Evolutionary conservation across 2,329 filamentous ascomycete species (phyloP).

Genomic region (Tolypocladium ovalisporum): DNA sequence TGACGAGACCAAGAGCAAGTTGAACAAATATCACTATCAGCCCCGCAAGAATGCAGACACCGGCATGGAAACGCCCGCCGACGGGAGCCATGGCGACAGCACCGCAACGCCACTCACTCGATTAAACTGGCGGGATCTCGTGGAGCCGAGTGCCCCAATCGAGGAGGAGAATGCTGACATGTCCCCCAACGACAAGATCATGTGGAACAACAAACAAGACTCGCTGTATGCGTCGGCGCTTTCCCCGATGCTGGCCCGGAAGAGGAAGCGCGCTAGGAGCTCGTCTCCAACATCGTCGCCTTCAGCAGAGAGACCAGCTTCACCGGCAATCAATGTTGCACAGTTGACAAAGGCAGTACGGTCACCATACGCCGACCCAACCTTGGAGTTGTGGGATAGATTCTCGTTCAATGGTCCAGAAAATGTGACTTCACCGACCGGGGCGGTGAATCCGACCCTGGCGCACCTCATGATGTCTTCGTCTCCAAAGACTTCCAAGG

Average conservation of each 20-base stretch:
- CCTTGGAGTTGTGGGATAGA: conserved; percentile 66
- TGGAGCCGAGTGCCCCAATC: conserved; percentile 30
- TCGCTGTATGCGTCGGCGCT: conserved; percentile 27
- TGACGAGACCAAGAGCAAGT: conserved; percentile 47
- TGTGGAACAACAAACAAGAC: conserved; percentile 46
- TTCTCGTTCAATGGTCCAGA: conserved; percentile 43
- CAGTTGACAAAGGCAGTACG: conserved; percentile 47
- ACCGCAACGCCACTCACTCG: conserved; percentile 36
- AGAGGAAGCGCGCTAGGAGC: conserved; percentile 58
- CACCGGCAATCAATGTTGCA: conserved; percentile 44
- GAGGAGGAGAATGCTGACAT: conserved; percentile 33
- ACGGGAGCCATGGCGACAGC: conserved; percentile 10
- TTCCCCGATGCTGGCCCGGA: conserved; percentile 38
- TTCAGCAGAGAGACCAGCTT: conserved; percentile 30
- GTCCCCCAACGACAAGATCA: conserved; percentile 50
- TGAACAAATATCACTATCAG: conserved; percentile 43
- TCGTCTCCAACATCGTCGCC: conserved; percentile 66
- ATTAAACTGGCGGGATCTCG: conserved; percentile 47
- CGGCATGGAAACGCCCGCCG: neutral
- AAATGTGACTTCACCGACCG: conserved; percentile 30
- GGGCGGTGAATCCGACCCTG: conserved; percentile 44
- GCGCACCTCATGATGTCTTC: conserved; percentile 60
- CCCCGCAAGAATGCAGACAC: conserved; percentile 9
- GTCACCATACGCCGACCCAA: conserved; percentile 61
- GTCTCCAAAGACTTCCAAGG: conserved; percentile 50